Percentiles rank a stretch among this genome's conserved stretches.
These are phyloP conservation scores for Tarenaya hassleriana DNA, from an alignment of 345 rosid species.

Conservation along the genomic window DNA sequence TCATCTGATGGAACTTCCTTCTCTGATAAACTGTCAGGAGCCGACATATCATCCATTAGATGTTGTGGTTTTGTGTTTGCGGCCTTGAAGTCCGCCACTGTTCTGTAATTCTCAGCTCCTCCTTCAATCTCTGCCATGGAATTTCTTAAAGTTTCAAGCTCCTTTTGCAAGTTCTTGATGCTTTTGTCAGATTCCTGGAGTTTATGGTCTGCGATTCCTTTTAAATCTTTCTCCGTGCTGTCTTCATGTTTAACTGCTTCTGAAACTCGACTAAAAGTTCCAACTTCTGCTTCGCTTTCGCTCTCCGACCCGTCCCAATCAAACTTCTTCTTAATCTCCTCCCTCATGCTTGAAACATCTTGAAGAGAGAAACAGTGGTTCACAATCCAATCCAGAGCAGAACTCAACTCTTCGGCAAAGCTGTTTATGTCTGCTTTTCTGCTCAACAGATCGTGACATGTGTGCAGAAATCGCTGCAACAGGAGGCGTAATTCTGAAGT, in stretches of 20 bases:
- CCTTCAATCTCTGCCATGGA: constrained; percentile 31
- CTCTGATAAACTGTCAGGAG: constrained; percentile 42
- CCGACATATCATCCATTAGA: constrained; percentile 15
- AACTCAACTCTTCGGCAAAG: constrained; percentile 53
- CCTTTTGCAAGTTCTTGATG: constrained; percentile 31
- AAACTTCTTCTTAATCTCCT: constrained; percentile 53
- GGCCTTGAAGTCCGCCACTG: constrained; percentile 20
- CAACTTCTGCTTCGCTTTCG: constrained; percentile 60
- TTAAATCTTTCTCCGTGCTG: constrained; percentile 28
- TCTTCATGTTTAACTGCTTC: constrained; percentile 27
- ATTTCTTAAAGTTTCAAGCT: constrained; percentile 32
- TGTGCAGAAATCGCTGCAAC: constrained; percentile 51
- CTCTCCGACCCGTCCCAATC: constrained; percentile 64
- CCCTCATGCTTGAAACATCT: constrained; percentile 89
- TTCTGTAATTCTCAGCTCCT: constrained; percentile 30
- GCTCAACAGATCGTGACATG: constrained; percentile 57
- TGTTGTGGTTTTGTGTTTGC: constrained; percentile 37
- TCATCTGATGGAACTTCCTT: constrained; percentile 31
- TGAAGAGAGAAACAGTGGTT: constrained; percentile 88
- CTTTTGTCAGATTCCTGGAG: constrained; percentile 37
- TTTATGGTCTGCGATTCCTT: constrained; percentile 24
- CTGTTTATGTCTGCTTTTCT: constrained; percentile 50
- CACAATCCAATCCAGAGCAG: constrained; percentile 71
- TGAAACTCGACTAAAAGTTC: constrained; percentile 29
- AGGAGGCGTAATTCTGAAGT: constrained; percentile 51